Base-by-base conservation (phyloP, 371 early-diverging fungal genomes). In the Dinochytrium kinnereticum region DNA sequence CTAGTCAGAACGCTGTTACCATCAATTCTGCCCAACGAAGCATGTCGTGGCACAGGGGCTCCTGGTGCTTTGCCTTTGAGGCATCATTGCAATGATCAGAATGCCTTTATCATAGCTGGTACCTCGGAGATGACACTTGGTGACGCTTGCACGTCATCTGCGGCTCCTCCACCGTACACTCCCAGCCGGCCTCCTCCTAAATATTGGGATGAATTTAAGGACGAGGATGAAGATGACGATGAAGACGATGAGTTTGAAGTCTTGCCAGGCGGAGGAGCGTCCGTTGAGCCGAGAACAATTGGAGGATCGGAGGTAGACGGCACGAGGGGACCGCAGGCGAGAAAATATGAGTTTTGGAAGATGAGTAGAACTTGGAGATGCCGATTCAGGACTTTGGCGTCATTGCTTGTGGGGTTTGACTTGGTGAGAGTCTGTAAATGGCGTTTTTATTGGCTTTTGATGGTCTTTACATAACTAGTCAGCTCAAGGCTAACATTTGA, bases 131-230 rank as follows among this genome's bases (percentile, higher is more conserved):
- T n/a, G n/a, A n/a, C n/a, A n/a, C n/a, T n/a, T n/a, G n/a, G n/a
- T n/a, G n/a, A n/a, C n/a, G n/a, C n/a, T n/a, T n/a, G n/a, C n/a
- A n/a, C n/a, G n/a, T n/a, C n/a, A n/a, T n/a, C n/a, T n/a, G n/a
- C n/a, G n/a, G n/a, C 44, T 44, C 61, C 61, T 61, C 61, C 61
- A 21, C 61, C 61, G 3, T 61, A 61, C 37, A 15, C 3, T 31
- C 61, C 61, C 7, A 61, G 61, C 26, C 61, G 61, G 24, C 61
- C 61, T 13, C 61, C 61, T 21, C 61, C 61, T 2, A 37, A 37
- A 17, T 61, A 61, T 37, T 17, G 61, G 34, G 61, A 61, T 13
- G 34, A 61, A 24, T 61, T 17, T 28, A 44, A 44, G 55, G 24
- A 24, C 5, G 55, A 53, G 13, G 34, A 17, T 61, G 61, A 61